phyloP scores from a whole-genome alignment of 2,329 filamentous ascomycete genomes.

The Arthrobotrys megalospora region DNA sequence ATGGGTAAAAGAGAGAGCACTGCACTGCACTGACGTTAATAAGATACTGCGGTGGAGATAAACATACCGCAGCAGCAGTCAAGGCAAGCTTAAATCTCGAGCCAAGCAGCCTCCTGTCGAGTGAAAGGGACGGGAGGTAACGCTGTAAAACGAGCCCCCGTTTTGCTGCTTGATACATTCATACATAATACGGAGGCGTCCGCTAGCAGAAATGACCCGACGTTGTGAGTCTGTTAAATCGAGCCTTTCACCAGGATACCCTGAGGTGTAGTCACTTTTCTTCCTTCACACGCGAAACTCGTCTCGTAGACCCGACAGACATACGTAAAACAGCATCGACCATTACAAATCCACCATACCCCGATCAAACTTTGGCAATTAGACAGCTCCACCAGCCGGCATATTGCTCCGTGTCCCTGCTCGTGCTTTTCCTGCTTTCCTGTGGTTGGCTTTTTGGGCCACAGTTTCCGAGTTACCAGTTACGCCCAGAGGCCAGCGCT shows the following conservation, averaged over 20 bases:
- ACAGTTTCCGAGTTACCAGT: conserved; percentile 47
- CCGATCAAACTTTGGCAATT: conserved; percentile 16
- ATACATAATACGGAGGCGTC: conserved; percentile 49
- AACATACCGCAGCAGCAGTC: conserved; percentile 7
- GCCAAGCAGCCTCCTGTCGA: conserved; percentile 7
- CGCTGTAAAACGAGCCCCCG: conserved; percentile 43
- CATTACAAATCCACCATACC: conserved; percentile 8
- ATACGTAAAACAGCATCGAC: conserved; percentile 2
- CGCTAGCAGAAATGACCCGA: conserved; percentile 37
- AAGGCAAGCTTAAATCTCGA: conserved; percentile 20
- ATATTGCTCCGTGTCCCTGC: conserved; percentile 22
- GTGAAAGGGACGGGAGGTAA: conserved; percentile 29
- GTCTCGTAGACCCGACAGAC: conserved; percentile 22
- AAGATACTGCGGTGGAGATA: conserved; percentile 7
- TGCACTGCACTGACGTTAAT: conserved; percentile 37
- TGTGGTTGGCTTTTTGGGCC: conserved; percentile 14
- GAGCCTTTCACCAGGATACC: conserved; percentile 45
- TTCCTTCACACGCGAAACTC: conserved; percentile 41
- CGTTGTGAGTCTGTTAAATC: conserved; percentile 27
- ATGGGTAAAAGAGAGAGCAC: conserved; percentile 37
- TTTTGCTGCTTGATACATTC: conserved; percentile 18
- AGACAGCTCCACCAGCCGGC: conserved; percentile 38
- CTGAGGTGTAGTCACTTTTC: conserved; percentile 22
- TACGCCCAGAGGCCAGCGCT: conserved; percentile 24
- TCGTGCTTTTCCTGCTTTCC: conserved; percentile 8